phyloP scores from a whole-genome alignment of 2,329 filamentous ascomycete genomes.

The Fusarium hostae region DNA sequence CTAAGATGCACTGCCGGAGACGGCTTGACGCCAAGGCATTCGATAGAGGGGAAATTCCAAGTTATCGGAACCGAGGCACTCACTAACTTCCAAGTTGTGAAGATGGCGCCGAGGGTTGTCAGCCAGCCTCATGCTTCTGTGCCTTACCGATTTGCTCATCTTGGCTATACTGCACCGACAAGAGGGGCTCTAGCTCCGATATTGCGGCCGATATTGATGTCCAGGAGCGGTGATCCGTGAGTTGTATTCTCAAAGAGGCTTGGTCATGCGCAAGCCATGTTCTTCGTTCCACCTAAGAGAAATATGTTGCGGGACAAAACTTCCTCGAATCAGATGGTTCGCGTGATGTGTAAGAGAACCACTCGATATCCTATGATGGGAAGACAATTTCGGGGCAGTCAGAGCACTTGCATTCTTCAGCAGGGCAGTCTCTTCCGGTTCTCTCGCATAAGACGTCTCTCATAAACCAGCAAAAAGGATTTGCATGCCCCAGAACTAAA shows the following conservation, averaged over 20 bases:
- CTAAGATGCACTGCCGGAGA: conserved; percentile 8
- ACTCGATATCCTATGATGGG: neutral
- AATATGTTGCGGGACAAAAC: neutral
- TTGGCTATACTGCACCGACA: neutral
- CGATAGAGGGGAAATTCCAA: conserved; percentile 5
- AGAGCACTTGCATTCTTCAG: neutral
- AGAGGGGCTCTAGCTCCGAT: conserved; percentile 1
- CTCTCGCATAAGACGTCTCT: neutral
- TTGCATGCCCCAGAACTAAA: neutral
- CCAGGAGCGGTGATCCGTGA: conserved; percentile 12
- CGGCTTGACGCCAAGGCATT: conserved; percentile 9
- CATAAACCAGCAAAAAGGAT: neutral
- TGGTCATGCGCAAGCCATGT: conserved; percentile 29
- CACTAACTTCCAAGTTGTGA: conserved; percentile 5
- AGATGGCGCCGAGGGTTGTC: conserved; percentile 14
- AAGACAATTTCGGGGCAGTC: neutral
- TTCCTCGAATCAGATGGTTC: conserved; percentile 8
- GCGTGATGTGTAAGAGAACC: neutral
- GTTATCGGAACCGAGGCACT: conserved; percentile 20
- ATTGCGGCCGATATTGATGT: conserved; percentile 16
- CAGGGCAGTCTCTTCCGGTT: neutral
- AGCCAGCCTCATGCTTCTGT: conserved; percentile 32
- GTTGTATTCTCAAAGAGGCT: conserved; percentile 21
- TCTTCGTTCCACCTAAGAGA: neutral
- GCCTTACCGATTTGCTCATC: conserved; percentile 18